Percentiles rank a stretch among this genome's conserved stretches.
Evolutionary conservation across 805 yeast genomes (phyloP).

Genomic region (Candida sonorensis): DNA sequence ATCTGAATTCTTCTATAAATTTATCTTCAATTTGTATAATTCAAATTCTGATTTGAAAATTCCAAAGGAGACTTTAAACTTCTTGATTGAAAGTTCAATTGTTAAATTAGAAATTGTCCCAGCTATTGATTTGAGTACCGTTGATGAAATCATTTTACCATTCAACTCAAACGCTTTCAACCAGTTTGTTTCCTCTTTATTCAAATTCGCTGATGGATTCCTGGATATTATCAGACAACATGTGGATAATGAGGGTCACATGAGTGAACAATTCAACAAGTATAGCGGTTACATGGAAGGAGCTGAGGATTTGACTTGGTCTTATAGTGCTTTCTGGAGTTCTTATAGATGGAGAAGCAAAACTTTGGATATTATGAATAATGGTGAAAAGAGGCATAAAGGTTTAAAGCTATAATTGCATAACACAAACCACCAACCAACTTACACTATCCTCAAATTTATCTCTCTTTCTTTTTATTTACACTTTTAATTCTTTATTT

Average conservation of each 20-base stretch:
- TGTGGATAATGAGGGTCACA: conserved; percentile 57
- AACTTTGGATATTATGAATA: conserved; percentile 25
- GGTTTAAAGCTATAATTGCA: too few species aligned
- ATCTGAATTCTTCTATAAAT: conserved; percentile 52
- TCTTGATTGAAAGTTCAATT: too few species aligned
- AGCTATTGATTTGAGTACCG: too few species aligned
- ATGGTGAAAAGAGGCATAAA: conserved; percentile 4
- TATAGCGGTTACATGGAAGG: conserved; percentile 83
- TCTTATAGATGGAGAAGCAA: conserved; percentile 58
- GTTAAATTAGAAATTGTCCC: too few species aligned
- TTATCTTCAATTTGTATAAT: conserved; percentile 30
- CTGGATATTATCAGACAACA: conserved; percentile 52
- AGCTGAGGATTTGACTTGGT: conserved; percentile 85
- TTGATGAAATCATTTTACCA: conserved; percentile 20
- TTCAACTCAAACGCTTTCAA: conserved; percentile 39
- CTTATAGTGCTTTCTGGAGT: conserved; percentile 71
- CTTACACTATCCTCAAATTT: too few species aligned
- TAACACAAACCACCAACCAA: too few species aligned
- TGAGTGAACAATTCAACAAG: conserved; percentile 86
- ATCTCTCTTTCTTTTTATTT: too few species aligned
- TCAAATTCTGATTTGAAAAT: background rate
- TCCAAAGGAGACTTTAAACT: too few species aligned
- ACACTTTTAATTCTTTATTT: too few species aligned
- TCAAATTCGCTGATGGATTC: conserved; percentile 62
- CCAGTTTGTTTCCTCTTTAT: conserved; percentile 37